These are phyloP conservation scores for Hymenoscyphus scutula DNA, from an alignment of 2,329 filamentous ascomycete species.

Conservation along the genomic window DNA sequence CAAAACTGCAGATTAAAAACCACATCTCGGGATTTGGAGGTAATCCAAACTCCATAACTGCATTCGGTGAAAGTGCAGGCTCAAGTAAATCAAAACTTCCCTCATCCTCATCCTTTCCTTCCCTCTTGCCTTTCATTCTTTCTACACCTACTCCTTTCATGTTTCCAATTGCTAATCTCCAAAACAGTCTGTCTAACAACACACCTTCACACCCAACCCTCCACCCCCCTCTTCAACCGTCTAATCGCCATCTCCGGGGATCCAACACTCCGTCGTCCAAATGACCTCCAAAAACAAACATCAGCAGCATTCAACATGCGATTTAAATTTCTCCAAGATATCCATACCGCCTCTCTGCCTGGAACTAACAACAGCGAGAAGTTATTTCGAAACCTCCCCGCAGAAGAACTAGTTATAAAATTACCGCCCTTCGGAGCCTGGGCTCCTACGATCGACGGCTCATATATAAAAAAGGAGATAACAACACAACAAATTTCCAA, in stretches of 20 bases:
- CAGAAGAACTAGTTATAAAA: slow-evolving; percentile 10
- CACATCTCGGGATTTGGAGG: slow-evolving; percentile 37
- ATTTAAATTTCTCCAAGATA: background rate
- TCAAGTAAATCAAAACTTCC: slow-evolving; percentile 18
- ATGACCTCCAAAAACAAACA: slow-evolving; percentile 17
- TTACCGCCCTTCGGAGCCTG: slow-evolving; percentile 21
- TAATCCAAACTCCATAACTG: slow-evolving; percentile 32
- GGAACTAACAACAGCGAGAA: slow-evolving; percentile 4
- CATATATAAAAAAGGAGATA: slow-evolving; percentile 14
- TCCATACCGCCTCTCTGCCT: background rate
- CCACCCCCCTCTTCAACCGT: slow-evolving; percentile 18
- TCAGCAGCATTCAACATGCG: slow-evolving; percentile 6
- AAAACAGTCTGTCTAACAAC: slow-evolving; percentile 19
- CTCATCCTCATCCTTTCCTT: background rate
- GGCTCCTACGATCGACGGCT: slow-evolving; percentile 20
- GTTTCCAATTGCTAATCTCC: background rate
- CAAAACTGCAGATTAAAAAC: slow-evolving; percentile 19
- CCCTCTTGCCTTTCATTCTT: background rate
- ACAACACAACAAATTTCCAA: slow-evolving; percentile 15
- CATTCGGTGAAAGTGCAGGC: slow-evolving; percentile 42
- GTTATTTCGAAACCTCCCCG: slow-evolving; percentile 8
- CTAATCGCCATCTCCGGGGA: slow-evolving; percentile 25
- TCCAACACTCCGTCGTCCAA: slow-evolving; percentile 19
- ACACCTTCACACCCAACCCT: slow-evolving; percentile 11
- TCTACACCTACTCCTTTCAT: background rate